These are phyloP conservation scores for Agrostemma githago DNA, from an alignment of 148 eudicot species.

Conservation along the genomic window DNA sequence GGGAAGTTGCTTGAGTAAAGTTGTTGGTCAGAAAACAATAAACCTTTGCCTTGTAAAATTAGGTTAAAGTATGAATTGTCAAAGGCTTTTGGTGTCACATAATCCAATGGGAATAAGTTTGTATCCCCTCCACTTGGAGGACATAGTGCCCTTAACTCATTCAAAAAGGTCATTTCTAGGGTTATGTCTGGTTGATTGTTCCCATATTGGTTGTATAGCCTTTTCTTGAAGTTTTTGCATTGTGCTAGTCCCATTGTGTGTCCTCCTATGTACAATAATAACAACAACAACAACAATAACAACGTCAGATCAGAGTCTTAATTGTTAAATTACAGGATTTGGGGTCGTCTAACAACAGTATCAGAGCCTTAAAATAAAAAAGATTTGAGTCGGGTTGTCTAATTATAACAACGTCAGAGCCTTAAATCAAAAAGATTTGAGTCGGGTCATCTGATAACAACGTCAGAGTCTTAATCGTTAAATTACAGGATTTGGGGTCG, in stretches of 20 bases:
- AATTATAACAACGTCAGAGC: too few relatives aligned
- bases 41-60: constrained; percentile 70
- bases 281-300: too few relatives aligned
- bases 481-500: too few relatives aligned
- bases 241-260: constrained; percentile 85
- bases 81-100: constrained; percentile 60
- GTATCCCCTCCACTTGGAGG: constrained; percentile 69
- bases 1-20: constrained; percentile 54
- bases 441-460: too few relatives aligned
- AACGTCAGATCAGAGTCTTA: too few relatives aligned
- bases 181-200: constrained; percentile 59
- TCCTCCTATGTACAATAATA: too few relatives aligned
- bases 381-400: too few relatives aligned
- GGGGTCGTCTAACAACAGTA: too few relatives aligned
- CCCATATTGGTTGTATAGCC: constrained; percentile 75
- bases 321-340: too few relatives aligned
- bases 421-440: too few relatives aligned
- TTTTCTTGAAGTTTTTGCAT: constrained; percentile 65
- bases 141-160: constrained; percentile 55
- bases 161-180: constrained; percentile 53
- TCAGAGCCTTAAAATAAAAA: too few relatives aligned
- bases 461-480: too few relatives aligned
- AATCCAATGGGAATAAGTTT: constrained; percentile 62
- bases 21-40: constrained; percentile 62
- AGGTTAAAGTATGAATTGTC: constrained; percentile 85